These are phyloP conservation scores for Stylonectria norvegica DNA, from an alignment of 2,329 filamentous ascomycete genomes.

Conservation along the genomic window DNA sequence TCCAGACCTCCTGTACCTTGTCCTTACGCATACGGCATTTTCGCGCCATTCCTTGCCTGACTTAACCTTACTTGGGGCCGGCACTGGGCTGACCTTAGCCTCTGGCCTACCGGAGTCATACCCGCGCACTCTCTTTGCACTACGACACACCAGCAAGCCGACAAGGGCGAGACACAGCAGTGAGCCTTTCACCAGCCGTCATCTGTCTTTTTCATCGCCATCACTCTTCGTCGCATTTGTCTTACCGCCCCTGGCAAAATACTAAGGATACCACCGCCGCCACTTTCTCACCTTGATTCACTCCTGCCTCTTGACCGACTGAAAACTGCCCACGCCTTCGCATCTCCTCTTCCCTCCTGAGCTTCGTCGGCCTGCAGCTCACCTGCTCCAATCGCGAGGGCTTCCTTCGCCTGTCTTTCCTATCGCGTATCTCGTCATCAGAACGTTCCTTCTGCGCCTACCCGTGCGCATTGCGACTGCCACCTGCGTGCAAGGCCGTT, in stretches of 20 bases:
- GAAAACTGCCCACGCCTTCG: slow-evolving; percentile 6
- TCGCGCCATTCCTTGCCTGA: slow-evolving; percentile 19
- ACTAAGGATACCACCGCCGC: neutral
- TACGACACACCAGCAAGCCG: slow-evolving; percentile 9
- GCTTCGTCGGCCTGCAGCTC: slow-evolving; percentile 2
- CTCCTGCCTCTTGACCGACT: slow-evolving; percentile 9
- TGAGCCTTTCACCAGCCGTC: neutral
- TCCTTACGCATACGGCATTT: slow-evolving; percentile 11
- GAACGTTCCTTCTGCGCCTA: slow-evolving; percentile 1
- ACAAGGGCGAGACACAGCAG: slow-evolving; percentile 6
- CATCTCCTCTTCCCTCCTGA: slow-evolving; percentile 1
- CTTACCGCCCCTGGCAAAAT: slow-evolving; percentile 5
- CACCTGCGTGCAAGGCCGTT: slow-evolving; percentile 1
- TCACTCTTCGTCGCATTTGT: slow-evolving; percentile 1
- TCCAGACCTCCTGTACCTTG: slow-evolving; percentile 17
- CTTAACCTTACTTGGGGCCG: slow-evolving; percentile 24
- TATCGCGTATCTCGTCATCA: slow-evolving; percentile 9
- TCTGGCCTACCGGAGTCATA: slow-evolving; percentile 17
- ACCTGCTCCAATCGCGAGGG: neutral
- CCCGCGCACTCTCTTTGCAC: neutral
- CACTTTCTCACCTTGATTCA: slow-evolving; percentile 6
- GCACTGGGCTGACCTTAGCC: slow-evolving; percentile 22
- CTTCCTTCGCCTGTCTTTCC: neutral
- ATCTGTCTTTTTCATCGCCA: slow-evolving; percentile 1
- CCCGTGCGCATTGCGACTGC: slow-evolving; percentile 8